Evolutionary conservation across 2,329 filamentous ascomycete genomes (phyloP).

Genomic region (Talaromyces sp.): DNA sequence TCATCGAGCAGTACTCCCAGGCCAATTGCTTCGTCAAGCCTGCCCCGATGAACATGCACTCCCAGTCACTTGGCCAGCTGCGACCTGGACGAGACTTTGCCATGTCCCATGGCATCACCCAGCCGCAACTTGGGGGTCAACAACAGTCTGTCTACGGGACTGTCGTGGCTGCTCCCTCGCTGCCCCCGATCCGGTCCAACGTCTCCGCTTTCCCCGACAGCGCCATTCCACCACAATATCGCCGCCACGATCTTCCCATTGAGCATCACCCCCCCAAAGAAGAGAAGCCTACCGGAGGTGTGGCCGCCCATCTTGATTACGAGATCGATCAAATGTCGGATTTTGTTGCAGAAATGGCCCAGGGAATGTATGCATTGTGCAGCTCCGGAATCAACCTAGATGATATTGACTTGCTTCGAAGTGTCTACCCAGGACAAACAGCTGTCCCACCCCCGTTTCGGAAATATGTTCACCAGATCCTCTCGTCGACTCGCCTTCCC

Average conservation of each 20-base stretch:
- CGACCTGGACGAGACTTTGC: constrained; percentile 30
- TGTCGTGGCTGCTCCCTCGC: constrained; percentile 26
- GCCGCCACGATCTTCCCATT: constrained; percentile 33
- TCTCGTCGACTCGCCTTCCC: constrained; percentile 83
- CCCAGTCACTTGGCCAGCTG: constrained; percentile 23
- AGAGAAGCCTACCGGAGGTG: constrained; percentile 70
- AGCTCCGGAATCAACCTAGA: constrained; percentile 51
- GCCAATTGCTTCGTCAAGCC: constrained; percentile 35
- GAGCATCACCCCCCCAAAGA: constrained; percentile 47
- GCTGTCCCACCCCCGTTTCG: constrained; percentile 71
- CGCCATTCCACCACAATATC: constrained; percentile 37
- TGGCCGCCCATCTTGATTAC: constrained; percentile 91
- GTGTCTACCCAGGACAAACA: constrained; percentile 56
- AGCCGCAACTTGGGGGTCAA: constrained; percentile 15
- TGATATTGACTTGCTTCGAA: constrained; percentile 60
- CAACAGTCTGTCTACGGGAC: constrained; percentile 34
- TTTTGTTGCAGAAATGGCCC: constrained; percentile 86
- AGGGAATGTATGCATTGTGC: constrained; percentile 62
- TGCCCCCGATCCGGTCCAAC: constrained; percentile 38
- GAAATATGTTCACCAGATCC: constrained; percentile 86
- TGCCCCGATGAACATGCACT: constrained; percentile 28
- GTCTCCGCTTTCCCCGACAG: constrained; percentile 34
- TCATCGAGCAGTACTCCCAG: constrained; percentile 43
- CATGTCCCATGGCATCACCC: constrained; percentile 18
- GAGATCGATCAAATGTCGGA: constrained; percentile 95